Conservation (phyloP, 192 early-diverging fungal species). For the Coemansia erecta region DNA sequence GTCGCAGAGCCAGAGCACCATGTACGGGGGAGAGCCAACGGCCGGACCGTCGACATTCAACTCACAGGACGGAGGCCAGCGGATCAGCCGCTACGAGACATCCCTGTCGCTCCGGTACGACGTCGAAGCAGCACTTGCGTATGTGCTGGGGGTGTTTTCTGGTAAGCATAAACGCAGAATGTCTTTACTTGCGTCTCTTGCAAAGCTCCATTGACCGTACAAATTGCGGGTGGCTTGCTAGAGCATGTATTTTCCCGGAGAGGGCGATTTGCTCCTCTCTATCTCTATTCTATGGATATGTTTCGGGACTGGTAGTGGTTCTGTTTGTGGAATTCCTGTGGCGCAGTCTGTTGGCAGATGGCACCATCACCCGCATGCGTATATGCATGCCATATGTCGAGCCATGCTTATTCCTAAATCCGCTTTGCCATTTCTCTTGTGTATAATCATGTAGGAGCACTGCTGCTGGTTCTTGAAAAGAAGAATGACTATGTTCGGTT, state of each 20-base stretch:
- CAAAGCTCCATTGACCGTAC: constrained; percentile 12
- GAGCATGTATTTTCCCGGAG: neutral
- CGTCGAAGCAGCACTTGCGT: constrained; percentile 71
- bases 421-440: neutral
- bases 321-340: neutral
- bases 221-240: constrained; percentile 2
- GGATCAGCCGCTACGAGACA: constrained; percentile 84
- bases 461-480: constrained; percentile 70
- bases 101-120: constrained; percentile 65
- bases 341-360: neutral
- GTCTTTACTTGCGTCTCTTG: constrained; percentile 30
- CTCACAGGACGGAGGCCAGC: constrained; percentile 52
- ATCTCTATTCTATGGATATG: neutral
- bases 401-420: no score
- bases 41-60: constrained; percentile 50
- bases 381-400: no score
- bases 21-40: constrained; percentile 32
- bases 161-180: constrained; percentile 32
- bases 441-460: constrained; percentile 53
- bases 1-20: neutral
- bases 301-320: neutral
- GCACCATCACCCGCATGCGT: no score
- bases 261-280: neutral
- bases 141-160: constrained; percentile 58
- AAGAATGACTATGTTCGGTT: constrained; percentile 67